A percentile compares a stretch with the other conserved stretches of the same genome.
These are phyloP conservation scores for Clonostachys chloroleuca DNA, from an alignment of 2,329 filamentous ascomycete species.

Conservation along the genomic window DNA sequence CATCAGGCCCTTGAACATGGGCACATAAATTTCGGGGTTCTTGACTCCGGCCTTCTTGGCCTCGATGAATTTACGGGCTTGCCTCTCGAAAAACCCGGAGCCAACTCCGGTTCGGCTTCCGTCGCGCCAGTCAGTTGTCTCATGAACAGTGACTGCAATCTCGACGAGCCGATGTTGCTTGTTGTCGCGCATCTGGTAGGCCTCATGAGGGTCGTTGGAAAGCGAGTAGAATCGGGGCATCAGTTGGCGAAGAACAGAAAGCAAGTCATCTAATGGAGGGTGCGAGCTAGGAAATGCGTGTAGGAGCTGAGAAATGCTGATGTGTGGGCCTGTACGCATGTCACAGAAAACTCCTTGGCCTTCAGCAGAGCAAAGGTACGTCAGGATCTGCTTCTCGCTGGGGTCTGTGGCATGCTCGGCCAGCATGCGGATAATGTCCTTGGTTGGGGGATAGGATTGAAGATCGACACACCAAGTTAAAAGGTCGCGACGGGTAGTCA, in stretches of 20 bases:
- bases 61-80: constrained; percentile 68
- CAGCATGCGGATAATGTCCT: constrained; percentile 77
- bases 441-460: constrained; percentile 87
- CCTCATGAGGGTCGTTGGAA: constrained; percentile 88
- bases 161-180: constrained; percentile 80
- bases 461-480: constrained; percentile 94
- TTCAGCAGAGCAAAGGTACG: constrained; percentile 82
- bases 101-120: constrained; percentile 77
- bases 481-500: constrained; percentile 87
- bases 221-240: constrained; percentile 99
- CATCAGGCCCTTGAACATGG: constrained; percentile 99
- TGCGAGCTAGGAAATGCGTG: constrained; percentile 88
- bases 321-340: constrained; percentile 81
- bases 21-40: constrained; percentile 65
- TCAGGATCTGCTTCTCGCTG: constrained; percentile 84
- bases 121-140: constrained; percentile 72
- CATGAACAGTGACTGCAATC: constrained; percentile 94
- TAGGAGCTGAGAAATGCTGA: constrained; percentile 81
- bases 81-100: constrained; percentile 87
- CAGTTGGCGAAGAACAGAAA: constrained; percentile 76
- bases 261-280: constrained; percentile 77
- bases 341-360: constrained; percentile 93
- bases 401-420: constrained; percentile 78
- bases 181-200: constrained; percentile 61
- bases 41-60: constrained; percentile 58